phyloP scores from a whole-genome alignment of 2,329 filamentous ascomycete species.

The Talaromyces piceae region DNA sequence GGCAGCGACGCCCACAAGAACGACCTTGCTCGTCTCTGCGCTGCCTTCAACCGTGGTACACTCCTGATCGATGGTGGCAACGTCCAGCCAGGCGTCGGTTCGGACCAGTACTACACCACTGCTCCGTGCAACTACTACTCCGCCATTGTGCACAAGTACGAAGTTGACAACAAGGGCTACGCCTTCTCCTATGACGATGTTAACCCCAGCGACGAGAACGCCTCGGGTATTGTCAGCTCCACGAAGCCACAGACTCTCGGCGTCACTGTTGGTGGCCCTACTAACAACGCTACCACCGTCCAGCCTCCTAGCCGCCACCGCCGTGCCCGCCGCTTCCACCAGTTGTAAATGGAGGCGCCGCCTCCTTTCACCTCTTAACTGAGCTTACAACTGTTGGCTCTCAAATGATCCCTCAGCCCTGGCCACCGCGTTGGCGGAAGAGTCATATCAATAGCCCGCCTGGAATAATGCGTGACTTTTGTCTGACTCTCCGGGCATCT shows the following conservation, averaged over 20 bases:
- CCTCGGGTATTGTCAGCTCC: slow-evolving; percentile 48
- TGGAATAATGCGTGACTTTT: not conserved
- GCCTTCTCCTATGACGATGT: slow-evolving; percentile 65
- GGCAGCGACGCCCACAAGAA: slow-evolving; percentile 39
- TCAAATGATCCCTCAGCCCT: not conserved
- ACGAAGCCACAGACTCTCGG: slow-evolving; percentile 41
- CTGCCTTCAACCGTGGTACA: slow-evolving; percentile 43
- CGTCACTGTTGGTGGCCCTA: slow-evolving; percentile 41
- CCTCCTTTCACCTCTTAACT: not conserved
- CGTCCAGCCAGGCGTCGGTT: slow-evolving; percentile 36
- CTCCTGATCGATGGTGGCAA: slow-evolving; percentile 42
- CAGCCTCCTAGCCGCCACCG: not conserved
- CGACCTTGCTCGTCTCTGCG: slow-evolving; percentile 44
- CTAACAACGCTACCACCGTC: not conserved
- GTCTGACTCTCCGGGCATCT: not conserved
- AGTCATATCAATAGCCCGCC: not conserved
- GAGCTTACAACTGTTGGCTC: not conserved
- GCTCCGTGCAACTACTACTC: slow-evolving; percentile 41
- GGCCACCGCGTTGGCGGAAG: not conserved
- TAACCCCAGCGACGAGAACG: slow-evolving; percentile 45
- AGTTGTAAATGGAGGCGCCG: not conserved
- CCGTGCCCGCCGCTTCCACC: not conserved
- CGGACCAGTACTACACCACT: slow-evolving; percentile 38
- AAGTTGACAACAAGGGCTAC: slow-evolving; percentile 55
- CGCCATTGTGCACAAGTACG: slow-evolving; percentile 50